Evolutionary conservation across 768 basidiomycete species (phyloP).

Genomic region (Termitomyces heimii): DNA sequence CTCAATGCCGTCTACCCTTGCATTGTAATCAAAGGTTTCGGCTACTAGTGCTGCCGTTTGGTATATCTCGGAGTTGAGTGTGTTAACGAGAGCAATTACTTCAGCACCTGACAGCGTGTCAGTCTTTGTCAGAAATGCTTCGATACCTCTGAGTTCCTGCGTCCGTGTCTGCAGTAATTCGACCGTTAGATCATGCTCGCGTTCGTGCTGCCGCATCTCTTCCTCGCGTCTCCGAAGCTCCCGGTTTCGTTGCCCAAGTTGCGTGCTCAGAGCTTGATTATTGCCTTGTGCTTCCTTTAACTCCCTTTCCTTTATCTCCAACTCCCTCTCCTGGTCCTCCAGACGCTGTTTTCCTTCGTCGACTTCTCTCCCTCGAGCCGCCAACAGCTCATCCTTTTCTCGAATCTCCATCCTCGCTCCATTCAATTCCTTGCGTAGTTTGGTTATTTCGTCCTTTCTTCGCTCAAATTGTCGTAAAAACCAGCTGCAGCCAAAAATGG

Average conservation of each 20-base stretch:
- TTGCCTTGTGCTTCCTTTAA: slow-evolving; percentile 5
- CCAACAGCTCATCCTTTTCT: slow-evolving; percentile 14
- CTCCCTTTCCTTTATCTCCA: slow-evolving; percentile 8
- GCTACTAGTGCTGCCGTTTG: slow-evolving; percentile 44
- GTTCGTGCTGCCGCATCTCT: slow-evolving; percentile 2
- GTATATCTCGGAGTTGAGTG: slow-evolving; percentile 41
- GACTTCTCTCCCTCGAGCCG: slow-evolving; percentile 12
- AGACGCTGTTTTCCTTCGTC: slow-evolving; percentile 10
- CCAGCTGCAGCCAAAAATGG: slow-evolving; percentile 4
- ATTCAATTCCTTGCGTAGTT: slow-evolving; percentile 12
- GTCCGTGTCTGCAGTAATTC: slow-evolving; percentile 15
- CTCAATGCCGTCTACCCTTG: background rate
- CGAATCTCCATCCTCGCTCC: slow-evolving; percentile 8
- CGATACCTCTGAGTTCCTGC: slow-evolving; percentile 36
- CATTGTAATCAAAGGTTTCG: slow-evolving; percentile 28
- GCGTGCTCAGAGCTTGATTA: slow-evolving; percentile 4
- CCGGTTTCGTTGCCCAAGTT: slow-evolving; percentile 4
- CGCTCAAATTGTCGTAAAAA: background rate
- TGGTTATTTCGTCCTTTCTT: slow-evolving; percentile 10
- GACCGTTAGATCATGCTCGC: slow-evolving; percentile 12
- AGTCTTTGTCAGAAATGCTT: slow-evolving; percentile 36
- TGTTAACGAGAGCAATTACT: slow-evolving; percentile 34
- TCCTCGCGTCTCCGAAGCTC: slow-evolving; percentile 7
- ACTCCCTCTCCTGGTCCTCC: slow-evolving; percentile 6
- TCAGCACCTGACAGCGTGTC: slow-evolving; percentile 39